Evolutionary conservation across 441 rosid species (phyloP).

Genomic region (Bruguiera hainesii): DNA sequence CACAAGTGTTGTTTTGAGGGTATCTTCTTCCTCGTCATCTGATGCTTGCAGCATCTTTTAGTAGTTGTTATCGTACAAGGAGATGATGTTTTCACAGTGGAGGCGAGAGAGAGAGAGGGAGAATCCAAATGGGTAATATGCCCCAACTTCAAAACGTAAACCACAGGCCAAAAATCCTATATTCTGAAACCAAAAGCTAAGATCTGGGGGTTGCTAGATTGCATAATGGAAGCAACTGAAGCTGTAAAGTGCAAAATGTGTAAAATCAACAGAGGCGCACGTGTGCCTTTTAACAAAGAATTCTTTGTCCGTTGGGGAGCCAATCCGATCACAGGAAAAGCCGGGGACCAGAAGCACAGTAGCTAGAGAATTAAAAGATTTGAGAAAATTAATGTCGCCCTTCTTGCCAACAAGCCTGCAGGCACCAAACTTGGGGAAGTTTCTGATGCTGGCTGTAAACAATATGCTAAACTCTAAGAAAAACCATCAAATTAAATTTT

Average conservation of each 20-base stretch:
- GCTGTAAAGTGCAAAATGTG: conserved; percentile 15
- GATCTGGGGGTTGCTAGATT: not conserved
- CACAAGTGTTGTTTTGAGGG: conserved; percentile 13
- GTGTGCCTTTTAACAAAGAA: conserved; percentile 18
- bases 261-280: conserved; percentile 23
- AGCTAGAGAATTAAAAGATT: conserved; percentile 8
- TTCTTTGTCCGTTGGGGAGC: conserved; percentile 20
- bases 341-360: conserved; percentile 29
- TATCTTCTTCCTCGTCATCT: not conserved
- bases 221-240: conserved; percentile 27
- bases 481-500: too few relatives aligned
- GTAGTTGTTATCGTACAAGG: conserved; percentile 15
- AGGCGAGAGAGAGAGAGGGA: not conserved
- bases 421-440: conserved; percentile 1
- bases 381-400: conserved; percentile 16
- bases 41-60: conserved; percentile 16
- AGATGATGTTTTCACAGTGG: conserved; percentile 19
- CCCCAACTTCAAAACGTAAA: too few relatives aligned
- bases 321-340: conserved; percentile 14
- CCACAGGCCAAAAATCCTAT: too few relatives aligned
- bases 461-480: too few relatives aligned
- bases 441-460: not conserved
- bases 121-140: too few relatives aligned
- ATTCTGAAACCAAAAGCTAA: not conserved
- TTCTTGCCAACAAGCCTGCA: conserved; percentile 27